phyloP scores from a whole-genome alignment of 345 rosid genomes.

The Eucalyptus fibrosa region DNA sequence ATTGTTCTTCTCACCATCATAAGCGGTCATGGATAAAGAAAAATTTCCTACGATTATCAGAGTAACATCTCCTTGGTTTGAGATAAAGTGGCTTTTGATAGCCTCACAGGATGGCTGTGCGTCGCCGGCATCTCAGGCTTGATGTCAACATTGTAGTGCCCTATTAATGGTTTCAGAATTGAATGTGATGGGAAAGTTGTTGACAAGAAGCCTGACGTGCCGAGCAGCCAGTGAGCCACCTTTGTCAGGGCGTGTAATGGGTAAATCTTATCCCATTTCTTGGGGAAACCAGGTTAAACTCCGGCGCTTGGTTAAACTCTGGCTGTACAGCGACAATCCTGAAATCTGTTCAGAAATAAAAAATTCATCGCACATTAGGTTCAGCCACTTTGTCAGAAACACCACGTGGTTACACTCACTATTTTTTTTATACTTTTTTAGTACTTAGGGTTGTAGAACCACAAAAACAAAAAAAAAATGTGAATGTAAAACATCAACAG shows the following conservation, averaged over 20 bases:
- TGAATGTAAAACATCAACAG: not conserved
- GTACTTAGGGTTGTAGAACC: not conserved
- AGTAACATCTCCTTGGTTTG: no score
- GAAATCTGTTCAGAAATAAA: not conserved
- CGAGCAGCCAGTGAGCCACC: constrained; percentile 31
- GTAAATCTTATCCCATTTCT: not conserved
- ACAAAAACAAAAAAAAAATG: not conserved
- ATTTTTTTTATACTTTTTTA: not conserved
- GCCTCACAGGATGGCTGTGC: constrained; percentile 12
- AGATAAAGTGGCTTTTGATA: constrained; percentile 30
- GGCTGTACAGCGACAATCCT: not conserved
- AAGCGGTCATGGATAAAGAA: no score
- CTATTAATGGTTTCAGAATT: constrained; percentile 25
- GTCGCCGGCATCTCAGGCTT: constrained; percentile 15
- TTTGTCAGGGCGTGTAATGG: constrained; percentile 47
- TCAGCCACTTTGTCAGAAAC: not conserved
- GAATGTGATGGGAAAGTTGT: constrained; percentile 54
- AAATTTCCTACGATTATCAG: no score
- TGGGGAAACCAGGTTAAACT: not conserved
- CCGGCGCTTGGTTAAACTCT: not conserved
- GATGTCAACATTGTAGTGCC: constrained; percentile 59
- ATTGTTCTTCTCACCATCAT: no score
- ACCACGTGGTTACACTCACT: not conserved
- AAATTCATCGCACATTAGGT: not conserved
- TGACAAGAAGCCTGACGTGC: constrained; percentile 30